Base-by-base conservation (phyloP, 2,329 filamentous ascomycete genomes). In the Alternaria incomplexa region DNA sequence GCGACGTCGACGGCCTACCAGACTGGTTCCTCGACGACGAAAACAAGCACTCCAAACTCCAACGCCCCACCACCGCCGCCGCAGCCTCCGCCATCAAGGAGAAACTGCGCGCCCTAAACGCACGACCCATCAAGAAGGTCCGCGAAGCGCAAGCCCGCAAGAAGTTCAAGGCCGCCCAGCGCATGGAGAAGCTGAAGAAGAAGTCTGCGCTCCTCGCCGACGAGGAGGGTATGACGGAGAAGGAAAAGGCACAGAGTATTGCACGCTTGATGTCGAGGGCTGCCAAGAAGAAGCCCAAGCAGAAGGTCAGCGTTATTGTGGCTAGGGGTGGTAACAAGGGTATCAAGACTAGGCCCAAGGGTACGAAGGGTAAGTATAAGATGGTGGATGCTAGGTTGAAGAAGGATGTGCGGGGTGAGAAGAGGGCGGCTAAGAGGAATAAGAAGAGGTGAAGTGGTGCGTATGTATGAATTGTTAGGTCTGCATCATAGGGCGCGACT, bases 11-110 rank as follows among this genome's bases (percentile, higher is more conserved):
- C 69, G 94, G 95, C 3, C 86, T 99, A 2, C 96, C 96, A 0
- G 95, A 98, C 55, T 99, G 96, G 96, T 99, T 99, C 84, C 82
- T 97, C 15, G 96, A 99, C 75, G 96, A 99, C 75, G 96, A 99
- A 80, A 79, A 81, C 70, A 89, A 86, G 73, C 95, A 99, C 82
- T 93, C 94, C 81, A 93, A 90, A 77, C 87, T 87, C 1, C 90
- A 96, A 67, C 91, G 93, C 62, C 96, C 96, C n/a, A 95, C 97
- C 73, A 93, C 90, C 54, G 96, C 96, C 73, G 93, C 93, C 32
- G 96, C 92, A 0, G 94, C 95, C 1, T 86, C 88, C 13, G 96
- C 96, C 3, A 97, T 99, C 84, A 94, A 96, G 80, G 95, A 97
- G 76, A 99, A 99, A 83, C 79, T 92, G 77, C 91, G 95, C 30